Evolutionary conservation across 2,329 filamentous ascomycete species (phyloP), one percentile per base, ranked within the genome.

Genomic region (Ophiostoma pallidulum): DNA sequence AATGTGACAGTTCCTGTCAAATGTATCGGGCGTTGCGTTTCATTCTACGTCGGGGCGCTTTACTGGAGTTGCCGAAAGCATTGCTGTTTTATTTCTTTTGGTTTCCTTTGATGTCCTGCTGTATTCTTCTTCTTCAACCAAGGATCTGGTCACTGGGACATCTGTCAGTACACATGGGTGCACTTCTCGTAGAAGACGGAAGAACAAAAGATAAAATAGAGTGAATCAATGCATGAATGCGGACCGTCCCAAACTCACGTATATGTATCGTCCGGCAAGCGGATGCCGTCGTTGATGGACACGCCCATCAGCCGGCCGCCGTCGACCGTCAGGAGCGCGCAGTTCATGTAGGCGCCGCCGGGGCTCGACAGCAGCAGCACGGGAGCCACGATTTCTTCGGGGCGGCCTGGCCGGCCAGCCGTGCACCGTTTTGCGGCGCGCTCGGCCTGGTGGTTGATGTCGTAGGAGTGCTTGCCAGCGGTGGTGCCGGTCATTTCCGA

Each of bases 261-360:
- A 26, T 52, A 53, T 3, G 51, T 51, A 16, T 53, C 51, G 2
- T 51, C 51, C 9, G 51, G 48, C 49, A 53, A 45, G 32, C 40
- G 45, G 32, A 53, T 48, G n/a, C 49, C 45, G 18, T 51, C 51
- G 37, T 53, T 48, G 42, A 51, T 53, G 4, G 51, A 47, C 4
- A 50, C 28, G 22, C 45, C 35, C 51, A 51, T 50, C 35, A 54
- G 29, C 18, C 50, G 48, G 4, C 58, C 58, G 3, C 58, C 58
- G 24, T 60, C 58, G 9, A 60, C 53, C 3, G 55, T 57, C 32
- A 60, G 47, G 12, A 54, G 46, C 2, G 56, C 58, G 40, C 50
- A 50, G 45, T 59, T 60, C 54, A 59, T 60, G 44, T 59, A 59
- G 4, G 49, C 57, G 31, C 57, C 58, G 9, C 51, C 57, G 7